Evolutionary conservation across 768 basidiomycete species (phyloP).

Genomic region (Hygrocybe coccinea): DNA sequence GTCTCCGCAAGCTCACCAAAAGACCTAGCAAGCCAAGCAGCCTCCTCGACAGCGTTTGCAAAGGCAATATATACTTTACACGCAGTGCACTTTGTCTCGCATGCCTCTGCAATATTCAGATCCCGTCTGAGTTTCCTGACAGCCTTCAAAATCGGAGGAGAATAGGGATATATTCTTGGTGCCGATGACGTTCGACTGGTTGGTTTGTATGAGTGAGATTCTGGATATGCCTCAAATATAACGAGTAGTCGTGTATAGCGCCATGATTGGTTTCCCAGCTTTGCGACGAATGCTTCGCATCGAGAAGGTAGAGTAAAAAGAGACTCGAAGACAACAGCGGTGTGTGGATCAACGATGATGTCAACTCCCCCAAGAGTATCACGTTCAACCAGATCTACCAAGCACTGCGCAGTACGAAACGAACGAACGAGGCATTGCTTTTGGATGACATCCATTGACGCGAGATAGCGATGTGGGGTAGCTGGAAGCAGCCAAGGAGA

Average conservation of each 20-base stretch:
- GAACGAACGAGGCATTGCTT: slow-evolving; percentile 55
- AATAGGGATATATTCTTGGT: slow-evolving; percentile 45
- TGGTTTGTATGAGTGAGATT: slow-evolving; percentile 33
- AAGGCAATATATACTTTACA: slow-evolving; percentile 55
- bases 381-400: slow-evolving; percentile 61
- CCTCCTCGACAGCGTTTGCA: slow-evolving; percentile 53
- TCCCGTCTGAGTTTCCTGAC: slow-evolving; percentile 64
- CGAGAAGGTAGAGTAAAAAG: slow-evolving; percentile 47
- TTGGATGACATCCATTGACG: slow-evolving; percentile 64
- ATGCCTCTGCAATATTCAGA: slow-evolving; percentile 58
- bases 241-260: slow-evolving; percentile 50
- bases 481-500: slow-evolving; percentile 27
- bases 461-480: slow-evolving; percentile 57
- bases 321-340: slow-evolving; percentile 50
- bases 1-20: slow-evolving; percentile 57
- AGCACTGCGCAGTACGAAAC: slow-evolving; percentile 42
- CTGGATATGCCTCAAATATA: slow-evolving; percentile 64
- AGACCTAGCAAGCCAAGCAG: slow-evolving; percentile 48
- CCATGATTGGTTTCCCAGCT: slow-evolving; percentile 58
- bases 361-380: slow-evolving; percentile 55
- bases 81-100: slow-evolving; percentile 41
- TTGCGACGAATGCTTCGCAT: slow-evolving; percentile 39
- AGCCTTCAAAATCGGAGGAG: slow-evolving; percentile 63
- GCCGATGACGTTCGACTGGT: slow-evolving; percentile 10
- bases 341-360: slow-evolving; percentile 61